Evolutionary conservation across 129 eudicot species (phyloP), one percentile per base, ranked within the genome.

Genomic region (Deinandra increscens): DNA sequence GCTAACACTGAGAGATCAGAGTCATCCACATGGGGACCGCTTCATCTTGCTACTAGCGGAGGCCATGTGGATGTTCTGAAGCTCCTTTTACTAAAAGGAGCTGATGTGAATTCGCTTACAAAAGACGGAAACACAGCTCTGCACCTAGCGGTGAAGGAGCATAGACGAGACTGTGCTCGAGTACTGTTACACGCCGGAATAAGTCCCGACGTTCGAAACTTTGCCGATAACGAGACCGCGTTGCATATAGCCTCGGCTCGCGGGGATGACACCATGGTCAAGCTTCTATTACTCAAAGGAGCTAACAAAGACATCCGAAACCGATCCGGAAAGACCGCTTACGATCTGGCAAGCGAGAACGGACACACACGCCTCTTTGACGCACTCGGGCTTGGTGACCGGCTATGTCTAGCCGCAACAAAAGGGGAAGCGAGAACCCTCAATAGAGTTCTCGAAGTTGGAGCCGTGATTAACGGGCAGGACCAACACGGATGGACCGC

Each of bases 401-500:
- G 66, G 60, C 37, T 89, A 18, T 84, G 93, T 37, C 34, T 60
- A 48, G 91, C 94, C 1, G 94, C 91, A 1, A 61, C 90, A 29
- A 90, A 86, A 54, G 97, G 91, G 0, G 94, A 86, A n/a, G 64
- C 84, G 13, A 73, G 94, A 64, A 70, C 82, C 50, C 66, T 86
- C 70, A 77, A 67, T 7, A 58, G 85, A 63, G 80, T 86, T 6
- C 79, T 90, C 2, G 88, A 90, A 44, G 66, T 69, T 5, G 97
- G 97, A 0, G 97, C 97, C 0, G 6, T 41, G 1, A 73, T 90
- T 67, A 90, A 90, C 10, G 94, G 97, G 33, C 86, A 78, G 0
- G 94, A 84, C 71, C 97, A 84, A 43, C 82, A 86, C 46, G 91
- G 91, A 4, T 90, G 97, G 97, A 90, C 87, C 3, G 81, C 84